phyloP scores from a whole-genome alignment of 2,329 filamentous ascomycete species.

The Penicillium sp. region DNA sequence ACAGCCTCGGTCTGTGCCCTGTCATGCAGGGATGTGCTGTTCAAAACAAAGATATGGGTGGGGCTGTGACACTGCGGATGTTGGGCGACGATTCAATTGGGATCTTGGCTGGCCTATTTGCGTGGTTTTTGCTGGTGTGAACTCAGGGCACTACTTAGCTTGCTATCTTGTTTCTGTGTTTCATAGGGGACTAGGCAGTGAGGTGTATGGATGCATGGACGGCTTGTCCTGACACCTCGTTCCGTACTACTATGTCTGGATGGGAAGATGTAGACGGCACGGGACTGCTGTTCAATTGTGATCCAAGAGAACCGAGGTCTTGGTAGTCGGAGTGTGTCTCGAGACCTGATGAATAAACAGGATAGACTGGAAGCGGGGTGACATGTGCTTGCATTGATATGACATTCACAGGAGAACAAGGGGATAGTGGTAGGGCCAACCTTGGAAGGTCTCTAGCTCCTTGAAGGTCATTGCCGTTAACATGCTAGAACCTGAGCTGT shows the following conservation, averaged over 20 bases:
- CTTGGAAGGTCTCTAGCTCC: no score
- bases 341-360: neutral
- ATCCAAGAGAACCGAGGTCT: neutral
- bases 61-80: no score
- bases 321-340: neutral
- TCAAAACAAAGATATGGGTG: neutral
- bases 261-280: neutral
- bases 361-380: neutral
- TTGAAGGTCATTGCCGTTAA: neutral
- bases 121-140: no score
- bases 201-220: no score
- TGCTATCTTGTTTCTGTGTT: no score
- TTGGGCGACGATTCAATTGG: no score
- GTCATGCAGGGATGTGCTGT: neutral
- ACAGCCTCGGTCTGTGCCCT: neutral
- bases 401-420: neutral
- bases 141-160: no score
- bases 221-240: conserved; percentile 64
- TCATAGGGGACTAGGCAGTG: no score
- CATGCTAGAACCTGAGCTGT: no score
- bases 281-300: neutral
- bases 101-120: no score
- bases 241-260: conserved; percentile 60
- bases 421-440: no score
- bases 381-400: neutral